Percentiles rank a stretch among this genome's conserved stretches.
Evolutionary conservation across 1,284 basidiomycete genomes (phyloP).

Genomic region (Rhodotorula mucilaginosa): DNA sequence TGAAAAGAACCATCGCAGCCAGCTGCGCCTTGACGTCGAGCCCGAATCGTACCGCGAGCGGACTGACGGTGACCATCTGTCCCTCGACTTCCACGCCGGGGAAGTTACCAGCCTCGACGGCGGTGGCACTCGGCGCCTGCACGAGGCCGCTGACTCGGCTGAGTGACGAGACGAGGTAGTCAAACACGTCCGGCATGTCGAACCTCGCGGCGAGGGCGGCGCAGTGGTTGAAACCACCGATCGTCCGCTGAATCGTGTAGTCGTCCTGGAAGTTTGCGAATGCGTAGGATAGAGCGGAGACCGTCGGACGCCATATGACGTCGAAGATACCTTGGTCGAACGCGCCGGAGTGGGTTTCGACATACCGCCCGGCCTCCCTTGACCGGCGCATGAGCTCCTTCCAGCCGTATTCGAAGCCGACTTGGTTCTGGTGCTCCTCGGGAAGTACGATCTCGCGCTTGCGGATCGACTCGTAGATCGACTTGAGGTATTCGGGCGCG

Average conservation of each 20-base stretch:
- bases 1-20: conserved; percentile 95
- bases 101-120: conserved; percentile 68
- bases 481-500: conserved; percentile 74
- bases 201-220: conserved; percentile 89
- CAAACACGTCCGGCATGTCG: conserved; percentile 88
- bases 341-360: conserved; percentile 59
- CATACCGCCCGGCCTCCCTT: conserved; percentile 67
- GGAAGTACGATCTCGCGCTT: conserved; percentile 96
- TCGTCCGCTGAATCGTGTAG: conserved; percentile 89
- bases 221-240: conserved; percentile 93
- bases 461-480: conserved; percentile 89
- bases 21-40: conserved; percentile 94
- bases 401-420: conserved; percentile 99
- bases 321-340: conserved; percentile 95
- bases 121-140: conserved; percentile 26
- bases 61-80: conserved; percentile 83
- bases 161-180: conserved; percentile 89
- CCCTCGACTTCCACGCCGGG: conserved; percentile 91
- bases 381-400: conserved; percentile 86
- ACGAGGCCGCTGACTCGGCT: conserved; percentile 57
- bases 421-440: conserved; percentile 93
- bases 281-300: conserved; percentile 63
- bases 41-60: conserved; percentile 88
- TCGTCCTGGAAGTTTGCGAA: conserved; percentile 97
- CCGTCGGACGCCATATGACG: conserved; percentile 82